Percentiles rank a stretch among this genome's conserved stretches.
Conservation (phyloP, 345 rosid genomes). For the Camelina hispida region DNA sequence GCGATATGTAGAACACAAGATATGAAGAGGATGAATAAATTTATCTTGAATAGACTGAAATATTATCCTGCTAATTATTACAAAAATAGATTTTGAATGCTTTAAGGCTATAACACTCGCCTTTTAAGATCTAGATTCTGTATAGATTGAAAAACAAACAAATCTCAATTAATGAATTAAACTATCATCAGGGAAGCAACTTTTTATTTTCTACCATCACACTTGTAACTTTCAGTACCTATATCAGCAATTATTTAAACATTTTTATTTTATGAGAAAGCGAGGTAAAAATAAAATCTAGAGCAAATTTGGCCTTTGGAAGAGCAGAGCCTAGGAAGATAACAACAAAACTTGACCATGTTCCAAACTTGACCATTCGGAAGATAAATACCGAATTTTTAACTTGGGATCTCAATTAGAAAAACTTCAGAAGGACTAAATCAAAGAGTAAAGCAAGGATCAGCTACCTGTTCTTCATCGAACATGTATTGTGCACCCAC, state of each 20-base stretch:
- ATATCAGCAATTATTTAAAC: background rate
- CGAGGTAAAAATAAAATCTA: background rate
- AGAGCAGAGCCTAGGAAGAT: constrained; percentile 22
- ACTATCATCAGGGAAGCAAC: background rate
- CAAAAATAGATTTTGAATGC: background rate
- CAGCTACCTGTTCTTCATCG: too few relatives aligned
- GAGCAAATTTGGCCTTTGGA: constrained; percentile 1
- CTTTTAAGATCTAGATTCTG: too few relatives aligned
- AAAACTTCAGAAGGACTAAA: too few relatives aligned
- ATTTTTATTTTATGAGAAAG: background rate
- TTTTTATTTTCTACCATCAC: too few relatives aligned
- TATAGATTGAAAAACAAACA: background rate
- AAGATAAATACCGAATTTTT: too few relatives aligned
- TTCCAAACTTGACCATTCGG: too few relatives aligned
- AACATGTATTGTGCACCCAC: too few relatives aligned
- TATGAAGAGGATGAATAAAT: too few relatives aligned
- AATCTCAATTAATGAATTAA: background rate
- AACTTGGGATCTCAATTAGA: too few relatives aligned
- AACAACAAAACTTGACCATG: constrained; percentile 38
- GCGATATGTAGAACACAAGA: background rate
- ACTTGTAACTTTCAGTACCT: background rate
- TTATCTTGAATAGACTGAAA: too few relatives aligned
- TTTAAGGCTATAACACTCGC: too few relatives aligned
- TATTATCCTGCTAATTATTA: background rate
- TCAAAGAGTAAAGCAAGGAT: too few relatives aligned